Conservation (phyloP, 139 green algal species). For the Chlorella sp. region DNA sequence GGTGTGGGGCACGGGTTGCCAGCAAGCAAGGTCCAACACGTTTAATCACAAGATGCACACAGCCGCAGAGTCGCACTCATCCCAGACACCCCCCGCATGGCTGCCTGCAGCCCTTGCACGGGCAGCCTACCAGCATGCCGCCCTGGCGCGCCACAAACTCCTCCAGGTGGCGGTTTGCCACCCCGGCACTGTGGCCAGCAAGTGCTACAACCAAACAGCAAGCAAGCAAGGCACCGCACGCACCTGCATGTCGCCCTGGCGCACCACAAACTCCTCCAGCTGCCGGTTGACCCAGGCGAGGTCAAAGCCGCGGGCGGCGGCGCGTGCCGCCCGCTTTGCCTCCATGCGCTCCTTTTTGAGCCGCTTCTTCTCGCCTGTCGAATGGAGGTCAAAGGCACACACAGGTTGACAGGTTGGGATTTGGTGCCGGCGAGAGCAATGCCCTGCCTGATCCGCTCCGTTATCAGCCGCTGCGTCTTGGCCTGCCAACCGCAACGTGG, state of each 20-base stretch:
- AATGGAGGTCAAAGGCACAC: too few species aligned
- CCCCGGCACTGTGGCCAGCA: too few species aligned
- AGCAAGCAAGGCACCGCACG: neutral
- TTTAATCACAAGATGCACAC: too few species aligned
- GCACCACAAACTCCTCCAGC: slow-evolving; percentile 52
- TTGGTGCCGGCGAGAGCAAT: neutral
- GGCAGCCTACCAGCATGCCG: neutral
- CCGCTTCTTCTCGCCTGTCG: slow-evolving; percentile 46
- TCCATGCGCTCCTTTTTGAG: slow-evolving; percentile 38
- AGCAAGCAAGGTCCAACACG: too few species aligned
- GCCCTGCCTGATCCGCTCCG: neutral
- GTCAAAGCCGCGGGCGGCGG: slow-evolving; percentile 51
- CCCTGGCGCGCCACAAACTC: neutral
- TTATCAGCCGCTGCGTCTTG: neutral
- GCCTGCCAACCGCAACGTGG: too few species aligned
- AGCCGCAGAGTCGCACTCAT: too few species aligned
- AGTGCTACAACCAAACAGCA: too few species aligned
- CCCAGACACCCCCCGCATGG: neutral
- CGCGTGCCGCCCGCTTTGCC: slow-evolving; percentile 52
- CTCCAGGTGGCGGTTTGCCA: neutral
- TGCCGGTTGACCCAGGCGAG: slow-evolving; percentile 46
- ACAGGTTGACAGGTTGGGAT: neutral
- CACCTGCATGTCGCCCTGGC: slow-evolving; percentile 49
- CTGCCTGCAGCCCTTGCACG: neutral
- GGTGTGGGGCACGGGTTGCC: too few species aligned